Evolutionary conservation across 2,329 filamentous ascomycete genomes (phyloP), one percentile per base, ranked within the genome.

Genomic region (Talaromyces sp.): DNA sequence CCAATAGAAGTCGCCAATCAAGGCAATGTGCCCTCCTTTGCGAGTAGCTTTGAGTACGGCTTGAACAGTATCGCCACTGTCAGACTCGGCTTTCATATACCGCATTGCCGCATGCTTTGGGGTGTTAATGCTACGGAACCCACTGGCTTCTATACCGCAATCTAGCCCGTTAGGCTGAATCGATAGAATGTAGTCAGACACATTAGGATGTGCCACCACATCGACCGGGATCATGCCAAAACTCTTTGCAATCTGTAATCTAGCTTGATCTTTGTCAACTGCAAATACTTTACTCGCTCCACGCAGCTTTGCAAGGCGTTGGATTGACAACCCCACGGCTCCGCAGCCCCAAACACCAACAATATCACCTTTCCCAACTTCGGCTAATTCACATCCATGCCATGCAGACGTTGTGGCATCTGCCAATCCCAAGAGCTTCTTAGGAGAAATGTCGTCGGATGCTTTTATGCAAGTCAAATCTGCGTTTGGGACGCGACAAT

Each of bases 341-440:
- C 74, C 74, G 61, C 71, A 74, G 14, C 74, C 74, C 74, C 74
- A 76, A 16, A 76, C 73, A 10, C 70, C 74, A 1, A 76, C 68
- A 37, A 73, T 65, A 60, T 76, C 72, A 4, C 70, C 75, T 27
- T 71, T 59, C 2, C 68, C 60, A 13, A 77, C 73, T 48, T 73
- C 74, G 1, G 72, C 74, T 19, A 75, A 67, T 63, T 76, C 74
- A 59, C 65, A 71, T 24, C 68, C 74, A 65, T 76, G 73, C 74
- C 74, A 76, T 10, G 75, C 74, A 1, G 76, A 73, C 0, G 72
- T 67, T 0, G 71, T 71, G 2, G 76, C 75, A 47, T 78, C 71
- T 2, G 70, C 67, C 5, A 77, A 66, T 5, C 68, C 73, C 1
- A 77, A 71, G 1, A 74, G 65, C 59, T 75, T 75, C 63, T 72